Conservation (phyloP, 305 asterid species). For the Rubia tinctorum region DNA sequence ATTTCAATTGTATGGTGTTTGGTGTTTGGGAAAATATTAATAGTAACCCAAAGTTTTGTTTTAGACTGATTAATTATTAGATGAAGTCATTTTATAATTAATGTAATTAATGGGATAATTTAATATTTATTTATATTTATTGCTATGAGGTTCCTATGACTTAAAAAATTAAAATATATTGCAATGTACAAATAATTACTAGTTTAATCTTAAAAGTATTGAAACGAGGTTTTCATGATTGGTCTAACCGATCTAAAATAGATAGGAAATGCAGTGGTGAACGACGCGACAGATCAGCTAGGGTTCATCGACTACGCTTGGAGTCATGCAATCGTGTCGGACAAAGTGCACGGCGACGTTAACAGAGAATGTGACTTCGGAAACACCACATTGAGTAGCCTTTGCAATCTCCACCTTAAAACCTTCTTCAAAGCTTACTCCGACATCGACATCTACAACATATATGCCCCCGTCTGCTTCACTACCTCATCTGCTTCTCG, state of each 20-base stretch:
- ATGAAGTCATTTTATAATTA: no score
- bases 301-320: conserved; percentile 25
- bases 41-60: no score
- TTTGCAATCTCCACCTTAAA: background rate
- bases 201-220: no score
- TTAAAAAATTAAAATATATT: no score
- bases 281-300: conserved; percentile 19
- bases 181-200: no score
- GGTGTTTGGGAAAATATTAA: no score
- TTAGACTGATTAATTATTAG: no score
- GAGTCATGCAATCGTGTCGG: conserved; percentile 27
- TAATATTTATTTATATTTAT: no score
- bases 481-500: background rate
- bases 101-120: no score
- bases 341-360: conserved; percentile 16
- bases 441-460: conserved; percentile 28
- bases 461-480: conserved; percentile 23
- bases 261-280: conserved; percentile 27
- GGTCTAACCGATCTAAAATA: conserved; percentile 4
- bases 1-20: no score
- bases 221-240: no score
- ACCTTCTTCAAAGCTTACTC: conserved; percentile 13
- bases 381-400: conserved; percentile 1
- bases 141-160: no score
- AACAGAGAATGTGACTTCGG: conserved; percentile 21